Evolutionary conservation across 2,329 filamentous ascomycete genomes (phyloP).

Genomic region (Sphaceloma murrayae): DNA sequence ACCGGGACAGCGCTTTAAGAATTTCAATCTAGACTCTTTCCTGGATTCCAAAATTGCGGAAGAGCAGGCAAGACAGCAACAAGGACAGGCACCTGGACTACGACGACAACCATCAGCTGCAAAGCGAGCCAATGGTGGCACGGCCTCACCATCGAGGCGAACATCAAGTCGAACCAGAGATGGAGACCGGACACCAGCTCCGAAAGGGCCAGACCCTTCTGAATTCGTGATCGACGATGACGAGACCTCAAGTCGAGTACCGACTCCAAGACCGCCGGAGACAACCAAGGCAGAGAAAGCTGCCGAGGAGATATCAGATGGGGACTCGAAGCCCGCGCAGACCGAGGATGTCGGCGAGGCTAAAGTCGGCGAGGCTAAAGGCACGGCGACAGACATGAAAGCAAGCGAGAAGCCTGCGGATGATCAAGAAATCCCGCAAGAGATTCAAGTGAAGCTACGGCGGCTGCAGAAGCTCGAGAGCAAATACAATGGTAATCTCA

Average conservation of each 20-base stretch:
- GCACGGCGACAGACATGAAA: slow-evolving; percentile 22
- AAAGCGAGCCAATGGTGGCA: slow-evolving; percentile 29
- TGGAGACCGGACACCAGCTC: slow-evolving; percentile 33
- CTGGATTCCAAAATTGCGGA: slow-evolving; percentile 44
- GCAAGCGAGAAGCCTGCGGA: slow-evolving; percentile 28
- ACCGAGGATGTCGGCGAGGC: slow-evolving; percentile 27
- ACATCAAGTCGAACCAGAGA: slow-evolving; percentile 25
- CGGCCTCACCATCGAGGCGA: slow-evolving; percentile 26
- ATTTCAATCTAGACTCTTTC: slow-evolving; percentile 31
- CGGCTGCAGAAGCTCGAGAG: slow-evolving; percentile 85
- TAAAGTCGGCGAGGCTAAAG: slow-evolving; percentile 21
- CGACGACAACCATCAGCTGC: slow-evolving; percentile 35
- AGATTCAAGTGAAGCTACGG: slow-evolving; percentile 64
- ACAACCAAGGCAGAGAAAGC: slow-evolving; percentile 31
- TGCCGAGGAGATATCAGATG: slow-evolving; percentile 18
- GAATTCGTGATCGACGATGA: slow-evolving; percentile 84
- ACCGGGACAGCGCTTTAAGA: slow-evolving; percentile 26
- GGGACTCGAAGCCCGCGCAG: slow-evolving; percentile 25
- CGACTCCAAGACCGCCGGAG: slow-evolving; percentile 43
- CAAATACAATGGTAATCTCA: slow-evolving; percentile 63
- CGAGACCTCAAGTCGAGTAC: slow-evolving; percentile 54
- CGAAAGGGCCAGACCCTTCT: slow-evolving; percentile 65
- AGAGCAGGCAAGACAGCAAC: slow-evolving; percentile 43
- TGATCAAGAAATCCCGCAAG: slow-evolving; percentile 56
- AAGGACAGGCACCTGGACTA: slow-evolving; percentile 26